Evolutionary conservation across 495 filamentous ascomycete species (phyloP).

Genomic region (Penicillium fimorum): DNA sequence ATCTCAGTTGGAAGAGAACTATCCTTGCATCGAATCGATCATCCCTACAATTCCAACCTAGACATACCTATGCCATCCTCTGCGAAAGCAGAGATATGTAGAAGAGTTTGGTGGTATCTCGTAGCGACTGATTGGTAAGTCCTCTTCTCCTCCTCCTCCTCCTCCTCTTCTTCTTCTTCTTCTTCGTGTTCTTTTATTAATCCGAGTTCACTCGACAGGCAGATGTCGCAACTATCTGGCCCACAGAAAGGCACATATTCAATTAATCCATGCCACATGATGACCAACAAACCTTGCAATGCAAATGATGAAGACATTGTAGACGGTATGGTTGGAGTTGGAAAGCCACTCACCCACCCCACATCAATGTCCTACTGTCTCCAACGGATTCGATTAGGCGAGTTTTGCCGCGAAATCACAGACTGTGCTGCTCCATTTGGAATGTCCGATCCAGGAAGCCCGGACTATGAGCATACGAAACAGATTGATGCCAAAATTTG

Average conservation of each 20-base stretch:
- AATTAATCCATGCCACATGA: slow-evolving; percentile 43
- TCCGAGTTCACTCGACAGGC: slow-evolving; percentile 24
- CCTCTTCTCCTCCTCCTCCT: background rate
- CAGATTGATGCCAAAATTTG: slow-evolving; percentile 34
- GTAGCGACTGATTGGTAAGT: slow-evolving; percentile 46
- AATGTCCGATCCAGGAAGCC: slow-evolving; percentile 3
- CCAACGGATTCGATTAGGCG: slow-evolving; percentile 44
- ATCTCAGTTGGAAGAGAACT: slow-evolving; percentile 39
- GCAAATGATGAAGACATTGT: slow-evolving; percentile 44
- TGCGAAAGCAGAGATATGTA: slow-evolving; percentile 38
- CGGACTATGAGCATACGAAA: slow-evolving; percentile 24
- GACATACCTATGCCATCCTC: slow-evolving; percentile 21
- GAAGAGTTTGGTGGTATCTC: slow-evolving; percentile 53
- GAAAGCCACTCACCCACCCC: slow-evolving; percentile 34
- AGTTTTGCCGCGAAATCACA: slow-evolving; percentile 42
- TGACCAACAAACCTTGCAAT: slow-evolving; percentile 44
- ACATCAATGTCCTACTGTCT: slow-evolving; percentile 49
- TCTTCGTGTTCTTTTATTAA: background rate
- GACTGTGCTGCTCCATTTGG: slow-evolving; percentile 37
- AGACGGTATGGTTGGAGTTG: slow-evolving; percentile 28
- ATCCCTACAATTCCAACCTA: slow-evolving; percentile 18
- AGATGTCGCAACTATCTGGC: slow-evolving; percentile 36
- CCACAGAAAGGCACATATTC: slow-evolving; percentile 42
- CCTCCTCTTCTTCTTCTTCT: too few relatives aligned
- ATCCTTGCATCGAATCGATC: slow-evolving; percentile 43